These are phyloP conservation scores for Aspergillus latus DNA, from an alignment of 2,329 filamentous ascomycete genomes.

Conservation along the genomic window DNA sequence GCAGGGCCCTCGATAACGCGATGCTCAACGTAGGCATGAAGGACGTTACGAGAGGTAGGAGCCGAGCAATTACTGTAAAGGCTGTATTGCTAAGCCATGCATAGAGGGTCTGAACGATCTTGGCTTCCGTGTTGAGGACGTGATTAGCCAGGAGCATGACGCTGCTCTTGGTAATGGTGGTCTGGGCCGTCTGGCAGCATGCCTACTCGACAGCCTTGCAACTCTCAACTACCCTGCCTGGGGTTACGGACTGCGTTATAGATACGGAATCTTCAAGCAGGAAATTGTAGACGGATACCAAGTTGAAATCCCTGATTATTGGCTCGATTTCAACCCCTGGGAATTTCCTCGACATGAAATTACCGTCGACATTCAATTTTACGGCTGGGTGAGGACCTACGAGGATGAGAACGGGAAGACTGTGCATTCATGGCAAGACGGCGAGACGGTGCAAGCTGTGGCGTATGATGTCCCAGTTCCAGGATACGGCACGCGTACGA, in stretches of 20 bases:
- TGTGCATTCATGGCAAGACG: slow-evolving; percentile 79
- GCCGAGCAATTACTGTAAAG: neutral
- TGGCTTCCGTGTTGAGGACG: slow-evolving; percentile 94
- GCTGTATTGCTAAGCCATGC: slow-evolving; percentile 20
- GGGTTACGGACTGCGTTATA: slow-evolving; percentile 94
- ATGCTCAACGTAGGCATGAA: slow-evolving; percentile 96
- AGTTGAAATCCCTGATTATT: slow-evolving; percentile 97
- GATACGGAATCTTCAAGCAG: slow-evolving; percentile 99
- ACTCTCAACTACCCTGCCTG: slow-evolving; percentile 94
- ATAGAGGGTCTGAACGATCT: slow-evolving; percentile 81
- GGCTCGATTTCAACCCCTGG: slow-evolving; percentile 99
- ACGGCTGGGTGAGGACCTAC: slow-evolving; percentile 75
- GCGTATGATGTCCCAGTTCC: slow-evolving; percentile 93
- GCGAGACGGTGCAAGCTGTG: slow-evolving; percentile 86
- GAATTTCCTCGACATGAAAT: slow-evolving; percentile 96
- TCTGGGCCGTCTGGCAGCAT: slow-evolving; percentile 89
- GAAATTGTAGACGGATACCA: slow-evolving; percentile 98
- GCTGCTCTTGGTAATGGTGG: slow-evolving; percentile 95
- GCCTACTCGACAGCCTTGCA: slow-evolving; percentile 94
- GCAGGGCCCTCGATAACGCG: slow-evolving; percentile 91
- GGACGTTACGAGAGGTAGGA: slow-evolving; percentile 72
- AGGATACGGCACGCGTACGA: slow-evolving; percentile 83
- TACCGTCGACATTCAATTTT: slow-evolving; percentile 96
- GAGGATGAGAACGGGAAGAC: slow-evolving; percentile 74
- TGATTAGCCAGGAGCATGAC: slow-evolving; percentile 92